Evolutionary conservation across 2,329 filamentous ascomycete genomes (phyloP), one percentile per base, ranked within the genome.

Genomic region (Metarhizium guizhouense): DNA sequence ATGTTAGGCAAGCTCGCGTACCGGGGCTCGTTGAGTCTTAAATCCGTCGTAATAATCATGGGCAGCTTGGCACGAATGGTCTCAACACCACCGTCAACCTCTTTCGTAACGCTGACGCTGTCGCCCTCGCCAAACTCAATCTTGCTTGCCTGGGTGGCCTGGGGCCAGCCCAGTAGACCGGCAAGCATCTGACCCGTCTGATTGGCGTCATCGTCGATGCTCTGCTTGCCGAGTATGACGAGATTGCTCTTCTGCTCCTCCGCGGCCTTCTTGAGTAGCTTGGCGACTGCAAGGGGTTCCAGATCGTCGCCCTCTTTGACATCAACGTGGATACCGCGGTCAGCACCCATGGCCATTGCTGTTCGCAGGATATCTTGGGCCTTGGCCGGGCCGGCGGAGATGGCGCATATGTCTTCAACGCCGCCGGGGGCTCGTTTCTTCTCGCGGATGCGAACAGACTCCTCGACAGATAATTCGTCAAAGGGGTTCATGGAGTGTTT

Each of bases 401-500:
- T 84, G 64, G 90, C 88, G 70, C 94, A 85, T 68, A 99, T 97
- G 71, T 96, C 91, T 63, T 91, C 86, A 59, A 99, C 92, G 65
- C 87, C 86, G 61, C 82, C 78, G 18, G 84, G 81, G 18, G 84
- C 83, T 55, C 75, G 72, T 72, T 89, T 88, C 78, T 89, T 88
- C 73, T 97, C 93, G 72, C 94, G 92, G 69, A 99, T 87, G 45
- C 90, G 90, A 53, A 96, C 89, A 53, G 92, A 90, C 77, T 97
- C 94, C 76, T 99, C 94, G 72, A 99, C 85, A 47, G 91, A 95
- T 67, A 99, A 88, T 74, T 99, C 94, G 79, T 99, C 94, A 76
- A 99, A 99, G 20, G 94, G 94, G 80, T 97, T 99, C 84, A 99
- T 93, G 70, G 87, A 92, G 81, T 97, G 93, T 76, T 97, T 97